A percentile compares a stretch with the other conserved stretches of the same genome.
Conservation (phyloP, 768 basidiomycete genomes). For the Piloderma croceum region DNA sequence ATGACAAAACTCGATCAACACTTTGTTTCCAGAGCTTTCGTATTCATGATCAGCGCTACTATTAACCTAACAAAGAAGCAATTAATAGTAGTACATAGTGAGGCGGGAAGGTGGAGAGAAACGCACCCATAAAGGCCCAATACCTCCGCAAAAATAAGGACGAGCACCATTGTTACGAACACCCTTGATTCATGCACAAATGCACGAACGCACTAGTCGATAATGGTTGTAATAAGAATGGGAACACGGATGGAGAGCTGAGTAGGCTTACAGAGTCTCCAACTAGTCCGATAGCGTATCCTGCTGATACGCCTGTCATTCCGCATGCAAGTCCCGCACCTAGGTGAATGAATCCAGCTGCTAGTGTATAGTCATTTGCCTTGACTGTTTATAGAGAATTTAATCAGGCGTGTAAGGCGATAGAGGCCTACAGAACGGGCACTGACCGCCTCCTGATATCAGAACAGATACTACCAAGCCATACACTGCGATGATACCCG, state of each 20-base stretch:
- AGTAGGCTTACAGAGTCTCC: constrained; percentile 76
- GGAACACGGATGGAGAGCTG: neutral
- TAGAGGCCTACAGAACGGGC: constrained; percentile 29
- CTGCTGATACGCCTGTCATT: constrained; percentile 85
- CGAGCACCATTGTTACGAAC: constrained; percentile 94
- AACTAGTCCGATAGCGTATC: constrained; percentile 90
- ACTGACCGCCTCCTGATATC: constrained; percentile 65
- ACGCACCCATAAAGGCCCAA: constrained; percentile 81
- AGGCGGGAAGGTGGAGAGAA: neutral
- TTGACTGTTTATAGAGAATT: constrained; percentile 42
- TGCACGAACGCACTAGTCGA: constrained; percentile 74
- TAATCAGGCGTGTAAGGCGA: constrained; percentile 4
- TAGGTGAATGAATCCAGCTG: constrained; percentile 86
- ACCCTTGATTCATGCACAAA: constrained; percentile 88
- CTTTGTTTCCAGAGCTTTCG: constrained; percentile 48
- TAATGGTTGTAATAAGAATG: neutral
- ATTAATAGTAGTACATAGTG: neutral
- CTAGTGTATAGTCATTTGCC: constrained; percentile 67
- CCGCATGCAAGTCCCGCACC: constrained; percentile 91
- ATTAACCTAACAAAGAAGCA: constrained; percentile 48
- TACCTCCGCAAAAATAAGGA: constrained; percentile 90
- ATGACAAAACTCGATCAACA: constrained; percentile 23
- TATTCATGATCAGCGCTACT: constrained; percentile 90
- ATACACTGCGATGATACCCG: constrained; percentile 96
- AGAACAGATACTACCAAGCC: constrained; percentile 94